Conservation (phyloP, 2,329 filamentous ascomycete genomes). For the Lomentospora prolificans region DNA sequence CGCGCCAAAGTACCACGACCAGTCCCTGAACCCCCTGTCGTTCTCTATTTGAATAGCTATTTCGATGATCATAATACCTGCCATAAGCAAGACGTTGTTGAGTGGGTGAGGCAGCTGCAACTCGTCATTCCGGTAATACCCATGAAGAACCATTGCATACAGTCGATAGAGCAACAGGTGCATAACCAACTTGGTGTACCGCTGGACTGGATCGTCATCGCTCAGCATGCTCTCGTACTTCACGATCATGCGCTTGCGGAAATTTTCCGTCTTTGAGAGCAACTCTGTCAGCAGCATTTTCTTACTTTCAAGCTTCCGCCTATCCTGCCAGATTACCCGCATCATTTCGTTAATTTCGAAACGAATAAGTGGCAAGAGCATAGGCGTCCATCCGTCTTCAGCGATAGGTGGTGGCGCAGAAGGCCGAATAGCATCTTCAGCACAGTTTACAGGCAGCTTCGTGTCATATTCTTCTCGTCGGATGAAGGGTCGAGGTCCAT, state of each 20-base stretch:
- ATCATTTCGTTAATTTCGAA: constrained; percentile 68
- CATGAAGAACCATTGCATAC: constrained; percentile 58
- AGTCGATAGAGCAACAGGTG: constrained; percentile 52
- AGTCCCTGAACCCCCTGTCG: constrained; percentile 37
- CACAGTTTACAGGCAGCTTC: constrained; percentile 58
- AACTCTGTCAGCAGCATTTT: constrained; percentile 53
- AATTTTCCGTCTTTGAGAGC: constrained; percentile 59
- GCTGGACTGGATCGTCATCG: constrained; percentile 49
- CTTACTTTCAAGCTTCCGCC: constrained; percentile 52
- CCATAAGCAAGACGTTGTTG: constrained; percentile 52
- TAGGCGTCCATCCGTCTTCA: constrained; percentile 53
- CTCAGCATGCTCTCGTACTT: constrained; percentile 57
- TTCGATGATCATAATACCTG: constrained; percentile 42
- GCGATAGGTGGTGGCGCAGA: constrained; percentile 31
- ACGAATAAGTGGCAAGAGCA: constrained; percentile 57
- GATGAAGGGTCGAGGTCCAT: constrained; percentile 62
- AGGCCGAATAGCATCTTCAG: constrained; percentile 51
- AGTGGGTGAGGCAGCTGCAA: constrained; percentile 51
- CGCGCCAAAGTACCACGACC: constrained; percentile 63
- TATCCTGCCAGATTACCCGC: constrained; percentile 59
- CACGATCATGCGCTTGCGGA: constrained; percentile 52
- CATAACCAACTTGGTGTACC: constrained; percentile 54
- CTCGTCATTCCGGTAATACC: constrained; percentile 44
- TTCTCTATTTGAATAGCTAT: constrained; percentile 37
- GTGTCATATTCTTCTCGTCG: constrained; percentile 69